Evolutionary conservation across 1,284 basidiomycete species (phyloP).

Genomic region (Sutorius eximius): DNA sequence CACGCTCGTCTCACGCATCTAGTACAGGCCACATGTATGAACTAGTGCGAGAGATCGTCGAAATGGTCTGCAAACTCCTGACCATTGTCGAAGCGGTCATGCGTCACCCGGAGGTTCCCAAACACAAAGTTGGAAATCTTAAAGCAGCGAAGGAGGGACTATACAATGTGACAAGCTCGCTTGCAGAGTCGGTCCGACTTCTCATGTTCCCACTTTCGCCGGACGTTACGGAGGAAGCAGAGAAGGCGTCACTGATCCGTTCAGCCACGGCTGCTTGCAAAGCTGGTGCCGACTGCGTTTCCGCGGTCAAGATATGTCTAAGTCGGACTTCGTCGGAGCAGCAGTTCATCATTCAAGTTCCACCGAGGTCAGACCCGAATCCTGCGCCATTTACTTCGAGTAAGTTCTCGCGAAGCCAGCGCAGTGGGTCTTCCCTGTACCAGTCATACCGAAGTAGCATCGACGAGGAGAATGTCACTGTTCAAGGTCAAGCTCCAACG

Average conservation of each 20-base stretch:
- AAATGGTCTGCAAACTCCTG: conserved; percentile 87
- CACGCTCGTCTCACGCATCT: conserved; percentile 84
- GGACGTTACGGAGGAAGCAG: conserved; percentile 72
- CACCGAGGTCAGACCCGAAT: conserved; percentile 46
- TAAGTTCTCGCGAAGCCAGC: conserved; percentile 43
- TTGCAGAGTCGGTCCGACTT: conserved; percentile 86
- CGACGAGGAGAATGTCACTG: conserved; percentile 57
- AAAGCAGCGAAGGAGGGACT: conserved; percentile 77
- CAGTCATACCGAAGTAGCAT: conserved; percentile 30
- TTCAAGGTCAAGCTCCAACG: conserved; percentile 45
- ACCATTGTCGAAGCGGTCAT: conserved; percentile 91
- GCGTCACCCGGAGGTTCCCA: conserved; percentile 62
- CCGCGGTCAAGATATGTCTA: conserved; percentile 78
- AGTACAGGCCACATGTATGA: conserved; percentile 93
- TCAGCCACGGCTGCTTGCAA: conserved; percentile 86
- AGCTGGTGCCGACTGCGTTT: conserved; percentile 85
- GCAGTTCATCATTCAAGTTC: conserved; percentile 65
- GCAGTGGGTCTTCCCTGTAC: conserved; percentile 35
- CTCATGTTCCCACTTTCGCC: conserved; percentile 55
- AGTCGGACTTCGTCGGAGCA: conserved; percentile 59
- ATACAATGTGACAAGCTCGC: conserved; percentile 81
- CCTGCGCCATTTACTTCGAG: conserved; percentile 46
- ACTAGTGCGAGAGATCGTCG: conserved; percentile 89
- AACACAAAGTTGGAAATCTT: conserved; percentile 58
- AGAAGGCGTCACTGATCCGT: conserved; percentile 74